These are phyloP conservation scores for Leccinum ponderosum DNA, from an alignment of 1,284 basidiomycete genomes.

Conservation along the genomic window DNA sequence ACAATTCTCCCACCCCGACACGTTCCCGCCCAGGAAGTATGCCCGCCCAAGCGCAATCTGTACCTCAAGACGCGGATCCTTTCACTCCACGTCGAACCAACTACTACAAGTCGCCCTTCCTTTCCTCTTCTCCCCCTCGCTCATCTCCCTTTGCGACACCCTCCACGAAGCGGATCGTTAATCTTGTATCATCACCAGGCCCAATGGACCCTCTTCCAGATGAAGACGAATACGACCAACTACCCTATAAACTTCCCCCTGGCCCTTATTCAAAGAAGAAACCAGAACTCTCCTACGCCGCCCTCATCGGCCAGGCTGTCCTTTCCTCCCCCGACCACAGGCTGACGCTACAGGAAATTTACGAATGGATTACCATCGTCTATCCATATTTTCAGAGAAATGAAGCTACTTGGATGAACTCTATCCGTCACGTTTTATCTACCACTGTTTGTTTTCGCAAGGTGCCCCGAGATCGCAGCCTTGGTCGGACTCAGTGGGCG, in stretches of 20 bases:
- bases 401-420: slow-evolving; percentile 96
- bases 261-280: slow-evolving; percentile 81
- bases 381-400: slow-evolving; percentile 93
- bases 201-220: slow-evolving; percentile 63
- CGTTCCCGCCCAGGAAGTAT: slow-evolving; percentile 31
- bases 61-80: slow-evolving; percentile 31
- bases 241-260: slow-evolving; percentile 75
- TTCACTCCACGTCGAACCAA: slow-evolving; percentile 44
- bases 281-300: slow-evolving; percentile 89
- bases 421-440: slow-evolving; percentile 83
- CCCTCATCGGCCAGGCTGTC: slow-evolving; percentile 94
- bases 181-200: slow-evolving; percentile 78
- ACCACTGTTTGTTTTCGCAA: slow-evolving; percentile 81
- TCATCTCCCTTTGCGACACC: slow-evolving; percentile 56
- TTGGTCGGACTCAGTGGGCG: slow-evolving; percentile 75
- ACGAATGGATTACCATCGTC: slow-evolving; percentile 92
- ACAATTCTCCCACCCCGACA: slow-evolving; percentile 34
- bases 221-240: slow-evolving; percentile 58
- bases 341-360: slow-evolving; percentile 93
- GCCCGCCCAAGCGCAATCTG: slow-evolving; percentile 33
- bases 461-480: slow-evolving; percentile 60
- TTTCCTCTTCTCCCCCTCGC: slow-evolving; percentile 48
- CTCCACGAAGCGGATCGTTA: slow-evolving; percentile 50
- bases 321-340: slow-evolving; percentile 82
- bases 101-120: slow-evolving; percentile 48